Evolutionary conservation across 306 rosid genomes (phyloP), one percentile per base, ranked within the genome.

Genomic region (Comarum palustre): DNA sequence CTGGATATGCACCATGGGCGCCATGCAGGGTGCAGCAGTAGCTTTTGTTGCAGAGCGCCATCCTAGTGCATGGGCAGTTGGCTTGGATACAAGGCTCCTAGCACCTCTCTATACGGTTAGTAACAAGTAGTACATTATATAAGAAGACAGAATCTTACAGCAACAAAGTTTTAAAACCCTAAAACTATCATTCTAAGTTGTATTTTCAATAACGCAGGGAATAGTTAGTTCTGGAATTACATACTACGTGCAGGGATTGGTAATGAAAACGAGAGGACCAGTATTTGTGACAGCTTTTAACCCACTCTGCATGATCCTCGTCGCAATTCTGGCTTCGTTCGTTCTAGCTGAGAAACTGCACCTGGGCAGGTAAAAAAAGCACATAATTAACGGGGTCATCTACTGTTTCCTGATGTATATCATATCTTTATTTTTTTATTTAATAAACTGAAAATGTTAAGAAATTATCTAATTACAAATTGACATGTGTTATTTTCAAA

Each of bases 221-320:
- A 62, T 92, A 51, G 75, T 90, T 29, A 74, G 83, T 48, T 88
- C 92, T 5, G 92, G 89, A 80, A 71, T 92, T 12, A 51, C 91
- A 7, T 84, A 87, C 54, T 89, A 89, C 75, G 84, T 83, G 36
- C 97, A 91, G 80, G 96, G 89, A 10, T 19, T 82, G 50, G 91
- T 91, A 47, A 19, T 88, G 85, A 85, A 85, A 76, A 82, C 82
- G 6, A 87, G 79, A 79, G 96, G 96, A 36, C 97, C 93, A 16
- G 93, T 92, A 0, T 92, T 85, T 22, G 84, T 81, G 0, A 89
- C 93, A 10, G 96, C 93, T n/a, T 89, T 89, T 66, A 92, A 85
- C 73, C 97, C 96, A 25, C 83, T 86, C 52, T 83, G 92, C 83
- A 89, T 86, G 96, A 50, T 92, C 73, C 52, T 86, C 10, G 88